Percentiles rank a stretch among this genome's conserved stretches.
phyloP scores from a whole-genome alignment of 164 flowering plant genomes.

The Umbellularia californica region DNA sequence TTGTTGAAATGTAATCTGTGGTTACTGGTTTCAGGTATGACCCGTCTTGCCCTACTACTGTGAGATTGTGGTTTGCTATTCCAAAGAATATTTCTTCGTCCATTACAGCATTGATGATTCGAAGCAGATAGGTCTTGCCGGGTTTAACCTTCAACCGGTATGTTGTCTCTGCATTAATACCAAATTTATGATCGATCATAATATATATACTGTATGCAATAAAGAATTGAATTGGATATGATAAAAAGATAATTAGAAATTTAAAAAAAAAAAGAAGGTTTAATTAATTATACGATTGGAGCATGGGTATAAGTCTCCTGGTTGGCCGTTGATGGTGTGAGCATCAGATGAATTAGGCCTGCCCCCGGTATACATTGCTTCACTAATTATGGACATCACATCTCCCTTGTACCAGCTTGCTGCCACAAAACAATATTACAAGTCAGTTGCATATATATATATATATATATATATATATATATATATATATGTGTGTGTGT shows the following conservation, averaged over 20 bases:
- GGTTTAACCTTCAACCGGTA: not conserved
- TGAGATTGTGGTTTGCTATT: conserved; percentile 15
- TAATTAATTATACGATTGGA: conserved; percentile 30
- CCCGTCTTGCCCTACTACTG: conserved; percentile 15
- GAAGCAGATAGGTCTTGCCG: not conserved
- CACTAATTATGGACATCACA: conserved; percentile 24
- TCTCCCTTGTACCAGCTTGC: conserved; percentile 83
- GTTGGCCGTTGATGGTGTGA: conserved; percentile 54
- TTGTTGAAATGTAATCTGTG: conserved; percentile 15
- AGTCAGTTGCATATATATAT: too few relatives aligned
- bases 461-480: too few relatives aligned
- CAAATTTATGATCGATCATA: too few relatives aligned
- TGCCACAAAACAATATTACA: conserved; percentile 12
- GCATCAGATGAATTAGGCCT: conserved; percentile 45
- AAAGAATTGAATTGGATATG: too few relatives aligned
- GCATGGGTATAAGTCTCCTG: conserved; percentile 49
- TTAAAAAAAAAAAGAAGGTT: too few relatives aligned
- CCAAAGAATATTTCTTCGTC: conserved; percentile 17
- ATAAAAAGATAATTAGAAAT: too few relatives aligned
- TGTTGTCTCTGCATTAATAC: conserved; percentile 9
- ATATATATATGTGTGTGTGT: too few relatives aligned
- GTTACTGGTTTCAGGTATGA: conserved; percentile 19
- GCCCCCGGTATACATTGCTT: conserved; percentile 25
- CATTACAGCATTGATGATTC: conserved; percentile 13
- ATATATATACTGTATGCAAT: too few relatives aligned